A percentile compares a stretch with the other conserved stretches of the same genome.
Evolutionary conservation across 1,284 basidiomycete species (phyloP).

Genomic region (Rhodotorula mucilaginosa): DNA sequence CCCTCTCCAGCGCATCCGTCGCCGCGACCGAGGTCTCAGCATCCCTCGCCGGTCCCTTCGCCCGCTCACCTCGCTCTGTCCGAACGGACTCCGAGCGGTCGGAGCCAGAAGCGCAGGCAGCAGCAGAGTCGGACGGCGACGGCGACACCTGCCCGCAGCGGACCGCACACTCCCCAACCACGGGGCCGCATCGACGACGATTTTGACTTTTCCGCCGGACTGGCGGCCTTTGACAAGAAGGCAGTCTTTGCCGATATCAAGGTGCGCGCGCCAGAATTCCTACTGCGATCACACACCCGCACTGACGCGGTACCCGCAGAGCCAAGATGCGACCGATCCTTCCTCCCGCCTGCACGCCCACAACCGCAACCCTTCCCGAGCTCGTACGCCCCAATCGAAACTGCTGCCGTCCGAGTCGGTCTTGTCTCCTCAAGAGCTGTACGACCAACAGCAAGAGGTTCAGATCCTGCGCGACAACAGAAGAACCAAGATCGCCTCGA

Average conservation of each 20-base stretch:
- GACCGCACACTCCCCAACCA: neutral
- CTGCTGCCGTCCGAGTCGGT: slow-evolving; percentile 30
- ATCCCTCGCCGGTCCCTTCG: slow-evolving; percentile 5
- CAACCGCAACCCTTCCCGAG: slow-evolving; percentile 34
- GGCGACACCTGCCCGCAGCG: neutral
- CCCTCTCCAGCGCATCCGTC: neutral
- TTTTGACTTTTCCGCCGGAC: slow-evolving; percentile 39
- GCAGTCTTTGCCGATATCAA: slow-evolving; percentile 39
- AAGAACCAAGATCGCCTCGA: slow-evolving; percentile 10
- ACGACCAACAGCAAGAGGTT: slow-evolving; percentile 20
- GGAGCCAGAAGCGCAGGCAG: neutral
- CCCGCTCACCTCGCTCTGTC: neutral
- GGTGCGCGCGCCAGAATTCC: neutral
- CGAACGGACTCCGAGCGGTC: neutral
- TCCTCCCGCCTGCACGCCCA: slow-evolving; percentile 42
- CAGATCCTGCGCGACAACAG: slow-evolving; percentile 1
- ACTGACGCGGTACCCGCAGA: slow-evolving; percentile 3
- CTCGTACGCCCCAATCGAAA: slow-evolving; percentile 24
- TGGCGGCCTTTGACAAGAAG: slow-evolving; percentile 41
- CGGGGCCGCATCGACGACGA: slow-evolving; percentile 31
- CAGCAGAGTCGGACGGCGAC: neutral
- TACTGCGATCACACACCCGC: too few relatives aligned
- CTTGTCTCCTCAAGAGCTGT: slow-evolving; percentile 28
- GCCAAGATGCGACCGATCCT: slow-evolving; percentile 39
- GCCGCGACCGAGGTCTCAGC: neutral